Percentiles rank a stretch among this genome's conserved stretches.
Evolutionary conservation across 768 basidiomycete species (phyloP).

Genomic region (Leccinum olivaceopallidum): DNA sequence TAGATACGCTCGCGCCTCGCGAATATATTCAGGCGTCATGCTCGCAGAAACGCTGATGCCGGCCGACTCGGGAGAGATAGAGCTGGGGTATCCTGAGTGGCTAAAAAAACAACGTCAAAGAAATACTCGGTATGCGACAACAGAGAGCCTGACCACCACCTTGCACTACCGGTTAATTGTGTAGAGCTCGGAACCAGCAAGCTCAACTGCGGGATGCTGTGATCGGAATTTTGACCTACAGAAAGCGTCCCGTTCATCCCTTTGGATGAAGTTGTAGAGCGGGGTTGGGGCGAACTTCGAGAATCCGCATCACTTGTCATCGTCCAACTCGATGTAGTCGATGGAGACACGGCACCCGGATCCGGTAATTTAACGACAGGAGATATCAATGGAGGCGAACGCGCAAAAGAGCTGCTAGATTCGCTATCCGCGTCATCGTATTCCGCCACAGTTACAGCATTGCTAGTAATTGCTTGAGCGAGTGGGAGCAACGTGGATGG

Average conservation of each 20-base stretch:
- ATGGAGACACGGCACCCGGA: constrained; percentile 20
- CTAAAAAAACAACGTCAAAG: constrained; percentile 16
- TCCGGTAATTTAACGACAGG: constrained; percentile 32
- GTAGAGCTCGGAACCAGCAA: constrained; percentile 28
- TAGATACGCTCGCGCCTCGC: constrained; percentile 35
- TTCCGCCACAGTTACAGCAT: constrained; percentile 3
- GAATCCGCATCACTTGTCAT: constrained; percentile 26
- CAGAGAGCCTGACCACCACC: constrained; percentile 10
- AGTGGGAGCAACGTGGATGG: constrained; percentile 20
- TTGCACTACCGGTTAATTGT: constrained; percentile 12
- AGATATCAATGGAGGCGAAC: constrained; percentile 30
- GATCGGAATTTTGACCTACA: constrained; percentile 13
- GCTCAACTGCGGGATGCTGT: constrained; percentile 26
- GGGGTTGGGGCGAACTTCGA: constrained; percentile 10
- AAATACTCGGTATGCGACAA: not conserved
- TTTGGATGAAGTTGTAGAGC: constrained; percentile 12
- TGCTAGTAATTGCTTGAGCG: constrained; percentile 15
- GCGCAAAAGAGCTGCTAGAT: constrained; percentile 26
- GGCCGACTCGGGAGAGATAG: constrained; percentile 36
- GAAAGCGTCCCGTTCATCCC: constrained; percentile 10
- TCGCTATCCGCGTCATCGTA: constrained; percentile 18
- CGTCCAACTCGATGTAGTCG: constrained; percentile 32
- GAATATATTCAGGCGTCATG: constrained; percentile 34
- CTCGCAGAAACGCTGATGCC: constrained; percentile 32
- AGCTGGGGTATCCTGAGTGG: constrained; percentile 28